Conservation (phyloP, 116 monocot genomes). For the Papilionanthe hybrid region DNA sequence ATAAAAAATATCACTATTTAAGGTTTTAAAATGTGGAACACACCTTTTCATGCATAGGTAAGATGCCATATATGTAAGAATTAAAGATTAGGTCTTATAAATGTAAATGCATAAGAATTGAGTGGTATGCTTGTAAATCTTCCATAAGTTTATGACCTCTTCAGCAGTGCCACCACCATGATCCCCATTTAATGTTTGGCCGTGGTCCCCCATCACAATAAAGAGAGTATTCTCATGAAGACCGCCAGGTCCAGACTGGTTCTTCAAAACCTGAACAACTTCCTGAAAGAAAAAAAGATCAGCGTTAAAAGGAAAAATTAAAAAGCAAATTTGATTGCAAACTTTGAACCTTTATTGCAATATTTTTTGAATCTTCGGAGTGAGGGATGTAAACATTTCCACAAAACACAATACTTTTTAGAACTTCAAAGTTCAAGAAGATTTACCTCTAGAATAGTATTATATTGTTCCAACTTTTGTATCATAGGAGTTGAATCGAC, state of each 20-base stretch:
- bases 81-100: too few relatives aligned
- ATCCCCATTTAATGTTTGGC: slow-evolving; percentile 94
- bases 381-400: background rate
- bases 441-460: slow-evolving; percentile 71
- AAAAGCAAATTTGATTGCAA: background rate
- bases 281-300: slow-evolving; percentile 27
- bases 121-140: too few relatives aligned
- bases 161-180: slow-evolving; percentile 98
- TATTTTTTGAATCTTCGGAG: too few relatives aligned
- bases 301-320: background rate
- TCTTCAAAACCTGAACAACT: slow-evolving; percentile 65
- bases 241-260: slow-evolving; percentile 61
- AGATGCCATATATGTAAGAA: too few relatives aligned
- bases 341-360: background rate
- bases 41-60: too few relatives aligned
- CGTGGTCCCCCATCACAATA: slow-evolving; percentile 98
- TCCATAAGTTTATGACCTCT: slow-evolving; percentile 42
- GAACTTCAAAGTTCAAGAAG: background rate
- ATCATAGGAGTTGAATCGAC: slow-evolving; percentile 88
- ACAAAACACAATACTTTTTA: background rate
- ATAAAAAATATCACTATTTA: too few relatives aligned
- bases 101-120: too few relatives aligned
- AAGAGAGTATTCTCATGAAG: slow-evolving; percentile 89
- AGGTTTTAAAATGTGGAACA: too few relatives aligned
- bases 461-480: slow-evolving; percentile 90